Conservation (phyloP, 345 rosid genomes). For the Salix arbutifolia region DNA sequence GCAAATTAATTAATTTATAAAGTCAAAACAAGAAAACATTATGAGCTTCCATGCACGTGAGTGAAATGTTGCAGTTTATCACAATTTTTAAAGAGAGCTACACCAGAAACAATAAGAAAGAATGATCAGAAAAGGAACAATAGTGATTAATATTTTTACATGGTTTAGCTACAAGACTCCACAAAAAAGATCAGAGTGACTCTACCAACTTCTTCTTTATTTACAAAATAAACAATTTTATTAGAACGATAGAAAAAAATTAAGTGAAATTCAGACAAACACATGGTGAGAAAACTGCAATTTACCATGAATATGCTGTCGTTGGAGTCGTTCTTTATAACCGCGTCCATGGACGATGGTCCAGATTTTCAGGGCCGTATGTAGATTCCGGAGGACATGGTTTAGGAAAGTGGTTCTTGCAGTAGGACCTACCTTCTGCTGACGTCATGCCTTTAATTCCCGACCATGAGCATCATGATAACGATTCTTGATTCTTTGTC, state of each 20-base stretch:
- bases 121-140: too few relatives aligned
- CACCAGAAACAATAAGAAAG: too few relatives aligned
- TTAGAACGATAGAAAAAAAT: too few relatives aligned
- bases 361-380: not conserved
- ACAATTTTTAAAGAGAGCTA: too few relatives aligned
- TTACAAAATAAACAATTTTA: too few relatives aligned
- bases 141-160: too few relatives aligned
- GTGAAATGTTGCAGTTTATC: not conserved
- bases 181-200: too few relatives aligned
- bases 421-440: not conserved
- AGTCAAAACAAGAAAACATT: not conserved
- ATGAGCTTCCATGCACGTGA: slow-evolving; percentile 11
- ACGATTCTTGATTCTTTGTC: slow-evolving; percentile 30
- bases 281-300: too few relatives aligned
- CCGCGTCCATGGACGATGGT: not conserved
- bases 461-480: slow-evolving; percentile 38
- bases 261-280: too few relatives aligned
- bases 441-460: slow-evolving; percentile 21
- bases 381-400: not conserved
- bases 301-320: not conserved
- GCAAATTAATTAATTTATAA: not conserved
- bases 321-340: not conserved
- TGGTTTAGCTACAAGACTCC: too few relatives aligned
- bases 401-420: not conserved
- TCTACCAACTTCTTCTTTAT: too few relatives aligned